Percentiles rank a stretch among this genome's conserved stretches.
phyloP scores from a whole-genome alignment of 2,329 filamentous ascomycete species.

The Trichoderma semiorbis region DNA sequence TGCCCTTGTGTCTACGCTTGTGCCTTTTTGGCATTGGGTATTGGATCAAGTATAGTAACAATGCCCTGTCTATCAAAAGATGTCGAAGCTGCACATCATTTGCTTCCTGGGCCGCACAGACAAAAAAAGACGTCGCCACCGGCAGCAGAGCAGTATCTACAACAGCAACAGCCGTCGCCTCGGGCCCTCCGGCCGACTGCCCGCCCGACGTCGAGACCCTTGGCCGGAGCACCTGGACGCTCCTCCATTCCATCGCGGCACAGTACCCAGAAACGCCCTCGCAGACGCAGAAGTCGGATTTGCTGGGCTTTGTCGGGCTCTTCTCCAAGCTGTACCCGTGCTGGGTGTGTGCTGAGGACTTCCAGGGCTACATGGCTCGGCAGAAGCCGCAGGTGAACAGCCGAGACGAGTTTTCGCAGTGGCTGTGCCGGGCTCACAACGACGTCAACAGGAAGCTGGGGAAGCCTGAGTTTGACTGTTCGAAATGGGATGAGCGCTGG shows the following conservation, averaged over 20 bases:
- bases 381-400: conserved; percentile 61
- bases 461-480: conserved; percentile 87
- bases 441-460: conserved; percentile 86
- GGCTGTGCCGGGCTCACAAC: conserved; percentile 85
- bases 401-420: conserved; percentile 69
- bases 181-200: conserved; percentile 60
- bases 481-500: conserved; percentile 91
- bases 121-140: conserved; percentile 18
- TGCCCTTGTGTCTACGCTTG: background rate
- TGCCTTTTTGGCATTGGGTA: background rate
- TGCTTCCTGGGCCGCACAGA: conserved; percentile 29
- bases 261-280: conserved; percentile 74
- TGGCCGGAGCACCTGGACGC: conserved; percentile 86
- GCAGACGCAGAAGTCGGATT: conserved; percentile 67
- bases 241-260: conserved; percentile 88
- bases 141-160: conserved; percentile 17
- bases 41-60: background rate
- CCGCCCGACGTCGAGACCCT: conserved; percentile 86
- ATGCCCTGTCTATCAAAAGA: conserved; percentile 22
- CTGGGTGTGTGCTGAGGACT: conserved; percentile 92
- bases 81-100: conserved; percentile 35
- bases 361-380: conserved; percentile 72
- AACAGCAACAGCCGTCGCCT: conserved; percentile 32
- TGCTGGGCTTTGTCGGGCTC: conserved; percentile 70
- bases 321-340: conserved; percentile 92